phyloP scores from a whole-genome alignment of 306 rosid species.

The Hippophae rhamnoides region DNA sequence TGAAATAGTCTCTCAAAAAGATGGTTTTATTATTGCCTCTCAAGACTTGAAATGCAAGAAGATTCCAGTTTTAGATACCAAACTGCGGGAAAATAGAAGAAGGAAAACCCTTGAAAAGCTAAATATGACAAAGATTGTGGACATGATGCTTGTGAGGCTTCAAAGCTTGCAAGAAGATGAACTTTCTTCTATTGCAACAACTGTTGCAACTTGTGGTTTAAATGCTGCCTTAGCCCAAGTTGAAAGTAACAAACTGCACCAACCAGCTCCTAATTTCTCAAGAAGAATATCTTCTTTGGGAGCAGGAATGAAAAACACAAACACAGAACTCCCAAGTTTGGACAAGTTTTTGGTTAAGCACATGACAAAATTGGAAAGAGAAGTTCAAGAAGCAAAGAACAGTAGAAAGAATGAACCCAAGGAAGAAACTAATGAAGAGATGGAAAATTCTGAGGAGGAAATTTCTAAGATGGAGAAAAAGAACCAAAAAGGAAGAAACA shows the following conservation, averaged over 20 bases:
- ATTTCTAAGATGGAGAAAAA: background rate
- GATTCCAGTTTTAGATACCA: slow-evolving; percentile 24
- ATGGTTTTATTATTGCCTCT: slow-evolving; percentile 13
- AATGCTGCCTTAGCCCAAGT: slow-evolving; percentile 78
- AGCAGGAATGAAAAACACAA: slow-evolving; percentile 41
- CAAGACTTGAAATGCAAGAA: slow-evolving; percentile 31
- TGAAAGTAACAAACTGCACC: slow-evolving; percentile 42
- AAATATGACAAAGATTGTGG: slow-evolving; percentile 45
- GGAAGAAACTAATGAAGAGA: slow-evolving; percentile 24
- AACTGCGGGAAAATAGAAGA: slow-evolving; percentile 43
- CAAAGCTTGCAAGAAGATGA: slow-evolving; percentile 76
- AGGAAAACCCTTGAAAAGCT: slow-evolving; percentile 48
- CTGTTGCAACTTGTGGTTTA: slow-evolving; percentile 86
- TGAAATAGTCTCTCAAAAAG: slow-evolving; percentile 30
- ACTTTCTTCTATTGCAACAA: slow-evolving; percentile 84
- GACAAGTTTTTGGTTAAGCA: slow-evolving; percentile 82
- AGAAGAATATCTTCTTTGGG: slow-evolving; percentile 40
- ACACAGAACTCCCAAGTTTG: slow-evolving; percentile 65
- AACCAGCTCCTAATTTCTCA: slow-evolving; percentile 29
- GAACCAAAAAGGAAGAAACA: background rate
- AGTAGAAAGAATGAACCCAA: slow-evolving; percentile 29
- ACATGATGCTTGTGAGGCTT: slow-evolving; percentile 71
- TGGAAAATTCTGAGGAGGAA: slow-evolving; percentile 4
- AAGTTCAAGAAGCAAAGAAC: slow-evolving; percentile 71
- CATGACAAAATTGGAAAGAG: slow-evolving; percentile 79